phyloP scores from a whole-genome alignment of 83 land plant genomes.

The Thuja plicata region DNA sequence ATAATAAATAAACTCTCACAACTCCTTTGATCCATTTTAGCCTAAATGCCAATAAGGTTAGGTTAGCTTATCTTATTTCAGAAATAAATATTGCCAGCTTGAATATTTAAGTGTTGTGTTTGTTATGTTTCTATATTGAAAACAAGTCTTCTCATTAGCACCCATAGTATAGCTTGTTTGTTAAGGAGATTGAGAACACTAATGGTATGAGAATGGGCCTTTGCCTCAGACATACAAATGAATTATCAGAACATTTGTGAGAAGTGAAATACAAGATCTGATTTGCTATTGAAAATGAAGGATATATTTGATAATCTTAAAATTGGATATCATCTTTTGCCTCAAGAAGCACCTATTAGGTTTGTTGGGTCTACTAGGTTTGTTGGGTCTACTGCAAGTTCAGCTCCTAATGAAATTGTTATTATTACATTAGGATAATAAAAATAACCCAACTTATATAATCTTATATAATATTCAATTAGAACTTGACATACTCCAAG shows the following conservation, averaged over 20 bases:
- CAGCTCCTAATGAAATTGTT: too few species aligned
- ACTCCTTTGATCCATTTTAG: too few species aligned
- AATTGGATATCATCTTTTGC: slow-evolving; percentile 55
- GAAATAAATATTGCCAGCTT: too few species aligned
- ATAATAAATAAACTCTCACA: too few species aligned
- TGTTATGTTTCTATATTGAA: slow-evolving; percentile 51
- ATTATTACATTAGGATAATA: too few species aligned
- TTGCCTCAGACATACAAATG: slow-evolving; percentile 64
- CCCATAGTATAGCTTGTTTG: slow-evolving; percentile 32
- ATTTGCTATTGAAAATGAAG: slow-evolving; percentile 70
- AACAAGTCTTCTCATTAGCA: slow-evolving; percentile 74
- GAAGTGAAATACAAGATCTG: slow-evolving; percentile 58
- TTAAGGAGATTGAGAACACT: slow-evolving; percentile 9
- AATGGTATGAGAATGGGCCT: slow-evolving; percentile 67
- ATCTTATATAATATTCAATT: too few species aligned
- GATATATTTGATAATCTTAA: slow-evolving; percentile 60
- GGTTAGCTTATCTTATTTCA: too few species aligned
- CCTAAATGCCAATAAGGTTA: too few species aligned
- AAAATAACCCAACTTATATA: too few species aligned
- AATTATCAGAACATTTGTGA: slow-evolving; percentile 70
- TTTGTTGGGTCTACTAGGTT: slow-evolving; percentile 29
- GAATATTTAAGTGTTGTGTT: too few species aligned
- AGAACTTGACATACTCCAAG: too few species aligned
- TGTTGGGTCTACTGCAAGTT: too few species aligned
- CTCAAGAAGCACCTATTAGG: slow-evolving; percentile 66